A percentile compares a stretch with the other conserved stretches of the same genome.
phyloP scores from a whole-genome alignment of 768 basidiomycete genomes.

The Amylocystis lapponica region DNA sequence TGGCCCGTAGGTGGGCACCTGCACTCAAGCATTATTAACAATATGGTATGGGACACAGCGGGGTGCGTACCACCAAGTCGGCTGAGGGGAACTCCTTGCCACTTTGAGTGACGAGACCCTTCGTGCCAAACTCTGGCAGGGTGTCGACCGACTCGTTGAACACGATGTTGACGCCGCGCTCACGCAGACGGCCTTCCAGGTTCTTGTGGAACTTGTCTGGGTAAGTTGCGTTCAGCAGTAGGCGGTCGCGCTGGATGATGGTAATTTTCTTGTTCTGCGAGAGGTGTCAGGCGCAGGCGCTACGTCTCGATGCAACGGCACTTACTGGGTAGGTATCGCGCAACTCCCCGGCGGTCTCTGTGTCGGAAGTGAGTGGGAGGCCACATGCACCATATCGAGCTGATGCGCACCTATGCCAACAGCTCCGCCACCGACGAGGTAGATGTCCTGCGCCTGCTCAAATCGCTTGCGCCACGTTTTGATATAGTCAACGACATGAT shows the following conservation, averaged over 20 bases:
- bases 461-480: constrained; percentile 26
- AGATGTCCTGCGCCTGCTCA: constrained; percentile 25
- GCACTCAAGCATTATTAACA: not conserved
- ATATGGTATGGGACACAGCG: not conserved
- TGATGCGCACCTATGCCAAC: constrained; percentile 40
- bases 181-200: constrained; percentile 35
- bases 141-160: constrained; percentile 49
- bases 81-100: constrained; percentile 42
- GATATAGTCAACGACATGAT: constrained; percentile 14
- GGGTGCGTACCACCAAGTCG: constrained; percentile 50
- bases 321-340: constrained; percentile 36
- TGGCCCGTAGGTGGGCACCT: constrained; percentile 26
- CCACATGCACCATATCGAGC: too few relatives aligned
- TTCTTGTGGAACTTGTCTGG: constrained; percentile 46
- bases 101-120: constrained; percentile 42
- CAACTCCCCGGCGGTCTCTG: constrained; percentile 43
- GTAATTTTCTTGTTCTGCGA: constrained; percentile 43
- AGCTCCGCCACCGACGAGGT: constrained; percentile 33
- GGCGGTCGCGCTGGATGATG: constrained; percentile 48
- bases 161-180: constrained; percentile 44
- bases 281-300: not conserved
- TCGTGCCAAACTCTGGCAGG: constrained; percentile 30
- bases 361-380: not conserved
- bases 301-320: not conserved
- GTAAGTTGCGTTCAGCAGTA: constrained; percentile 55